Conservation (phyloP, 2,329 filamentous ascomycete species). For the Fusarium piperis region DNA sequence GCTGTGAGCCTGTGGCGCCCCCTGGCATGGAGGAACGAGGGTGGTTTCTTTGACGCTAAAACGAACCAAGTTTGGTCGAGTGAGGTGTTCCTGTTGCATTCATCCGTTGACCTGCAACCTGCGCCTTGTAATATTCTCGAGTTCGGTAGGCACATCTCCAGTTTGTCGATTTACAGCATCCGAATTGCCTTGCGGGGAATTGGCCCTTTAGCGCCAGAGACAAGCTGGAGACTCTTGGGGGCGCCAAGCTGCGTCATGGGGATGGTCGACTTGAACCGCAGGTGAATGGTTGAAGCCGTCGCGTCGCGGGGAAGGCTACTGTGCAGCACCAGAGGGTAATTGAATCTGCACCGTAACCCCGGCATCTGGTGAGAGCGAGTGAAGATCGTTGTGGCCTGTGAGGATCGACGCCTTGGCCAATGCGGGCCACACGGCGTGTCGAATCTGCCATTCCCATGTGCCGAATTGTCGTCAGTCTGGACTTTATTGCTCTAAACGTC, state of each 20-base stretch:
- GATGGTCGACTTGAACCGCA: neutral
- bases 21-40: neutral
- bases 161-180: neutral
- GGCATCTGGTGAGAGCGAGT: slow-evolving; percentile 5
- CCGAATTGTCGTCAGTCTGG: neutral
- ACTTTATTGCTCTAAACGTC: neutral
- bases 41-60: neutral
- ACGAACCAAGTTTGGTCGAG: neutral
- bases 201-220: neutral
- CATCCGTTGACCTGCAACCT: neutral
- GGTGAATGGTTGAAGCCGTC: neutral
- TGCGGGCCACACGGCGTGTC: slow-evolving; percentile 8
- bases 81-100: neutral
- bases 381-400: slow-evolving; percentile 7
- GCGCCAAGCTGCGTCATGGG: slow-evolving; percentile 10
- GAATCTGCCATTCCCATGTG: slow-evolving; percentile 1
- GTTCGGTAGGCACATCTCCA: neutral
- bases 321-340: neutral
- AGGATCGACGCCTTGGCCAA: slow-evolving; percentile 14
- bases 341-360: slow-evolving; percentile 9
- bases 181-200: neutral
- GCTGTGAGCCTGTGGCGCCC: slow-evolving; percentile 10
- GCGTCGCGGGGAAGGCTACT: neutral
- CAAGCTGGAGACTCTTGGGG: neutral
- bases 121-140: neutral